A percentile compares a stretch with the other conserved stretches of the same genome.
phyloP scores from a whole-genome alignment of 2,329 filamentous ascomycete species.

The Cytospora chrysosperma region DNA sequence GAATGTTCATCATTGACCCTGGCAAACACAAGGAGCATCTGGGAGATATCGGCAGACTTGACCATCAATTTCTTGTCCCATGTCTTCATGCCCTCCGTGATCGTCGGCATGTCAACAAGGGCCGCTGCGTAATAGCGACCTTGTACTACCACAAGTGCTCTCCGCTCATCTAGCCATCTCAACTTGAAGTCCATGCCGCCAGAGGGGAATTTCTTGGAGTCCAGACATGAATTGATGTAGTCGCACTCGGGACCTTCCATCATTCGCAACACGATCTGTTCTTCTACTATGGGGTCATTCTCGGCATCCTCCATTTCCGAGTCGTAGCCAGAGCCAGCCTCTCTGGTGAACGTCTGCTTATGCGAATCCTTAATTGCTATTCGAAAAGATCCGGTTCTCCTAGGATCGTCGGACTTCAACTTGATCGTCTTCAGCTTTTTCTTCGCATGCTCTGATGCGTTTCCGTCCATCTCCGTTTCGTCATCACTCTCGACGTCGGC shows the following conservation, averaged over 20 bases:
- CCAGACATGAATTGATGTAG: slow-evolving; percentile 53
- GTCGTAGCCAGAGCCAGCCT: slow-evolving; percentile 87
- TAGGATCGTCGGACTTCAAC: slow-evolving; percentile 4
- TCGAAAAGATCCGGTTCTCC: slow-evolving; percentile 9
- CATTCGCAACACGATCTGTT: slow-evolving; percentile 89
- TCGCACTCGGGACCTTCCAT: slow-evolving; percentile 81
- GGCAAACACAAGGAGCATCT: slow-evolving; percentile 82
- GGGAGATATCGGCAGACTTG: slow-evolving; percentile 84
- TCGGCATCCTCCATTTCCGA: slow-evolving; percentile 93
- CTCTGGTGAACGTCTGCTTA: slow-evolving; percentile 52
- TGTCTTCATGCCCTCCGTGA: slow-evolving; percentile 88
- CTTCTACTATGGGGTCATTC: slow-evolving; percentile 81
- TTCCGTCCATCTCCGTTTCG: slow-evolving; percentile 36
- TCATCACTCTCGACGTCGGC: slow-evolving; percentile 54
- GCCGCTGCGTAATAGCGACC: slow-evolving; percentile 72
- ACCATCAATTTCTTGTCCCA: slow-evolving; percentile 88
- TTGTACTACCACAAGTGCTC: slow-evolving; percentile 70
- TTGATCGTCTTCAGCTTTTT: slow-evolving; percentile 38
- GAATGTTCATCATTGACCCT: slow-evolving; percentile 65
- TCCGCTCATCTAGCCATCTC: slow-evolving; percentile 75
- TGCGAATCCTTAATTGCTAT: slow-evolving; percentile 39
- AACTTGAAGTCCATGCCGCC: slow-evolving; percentile 77
- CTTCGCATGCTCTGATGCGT: slow-evolving; percentile 36
- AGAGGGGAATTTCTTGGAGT: slow-evolving; percentile 23
- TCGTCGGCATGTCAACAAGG: slow-evolving; percentile 80